Base-by-base conservation (phyloP, 768 basidiomycete genomes). In the Auriculariales sp. region DNA sequence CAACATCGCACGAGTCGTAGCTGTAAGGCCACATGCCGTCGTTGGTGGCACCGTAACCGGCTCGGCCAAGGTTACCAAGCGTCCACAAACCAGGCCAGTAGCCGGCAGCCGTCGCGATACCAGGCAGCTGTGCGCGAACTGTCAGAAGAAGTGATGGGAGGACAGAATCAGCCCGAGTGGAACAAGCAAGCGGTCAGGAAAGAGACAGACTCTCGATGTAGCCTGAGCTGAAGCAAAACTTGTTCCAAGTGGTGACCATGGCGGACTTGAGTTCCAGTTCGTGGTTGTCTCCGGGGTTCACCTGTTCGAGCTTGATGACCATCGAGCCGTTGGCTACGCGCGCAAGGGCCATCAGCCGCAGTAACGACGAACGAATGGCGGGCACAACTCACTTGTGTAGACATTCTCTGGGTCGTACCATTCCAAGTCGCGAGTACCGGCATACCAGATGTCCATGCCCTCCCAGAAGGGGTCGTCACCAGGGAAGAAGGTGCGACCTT, bases 211-310 rank as follows among this genome's bases (percentile, higher is more conserved):
- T 64, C 67, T 90, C 89, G 52, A 91, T 74, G 63, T 83, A 83
- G 5, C 68, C 68, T 1, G 64, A 62, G 6, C 65, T 66, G 61
- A 72, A 72, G 59, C 71, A 72, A 58, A 91, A 80, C 69, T 91
- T 88, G 65, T 91, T 91, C 88, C 89, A 92, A 33, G 76, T 77
- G 65, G 90, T 86, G 3, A 92, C 66, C 85, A 90, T 88, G 3
- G 81, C 87, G 9, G 58, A 59, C 69, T 78, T 56, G 75, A 68
- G 58, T 81, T 67, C 67, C 52, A 84, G 69, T 4, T 67, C 67
- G 59, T 90, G 79, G 55, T 79, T 72, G 10, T 50, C 47, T 10
- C 58, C 53, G 22, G 32, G 44, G 24, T 66, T 60, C 35, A 66
- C 61, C 53, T 69, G 57, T 25, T 83, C 81, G 71, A 87, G 73